phyloP scores from a whole-genome alignment of 129 eudicot genomes.

The Lactuca saligna region DNA sequence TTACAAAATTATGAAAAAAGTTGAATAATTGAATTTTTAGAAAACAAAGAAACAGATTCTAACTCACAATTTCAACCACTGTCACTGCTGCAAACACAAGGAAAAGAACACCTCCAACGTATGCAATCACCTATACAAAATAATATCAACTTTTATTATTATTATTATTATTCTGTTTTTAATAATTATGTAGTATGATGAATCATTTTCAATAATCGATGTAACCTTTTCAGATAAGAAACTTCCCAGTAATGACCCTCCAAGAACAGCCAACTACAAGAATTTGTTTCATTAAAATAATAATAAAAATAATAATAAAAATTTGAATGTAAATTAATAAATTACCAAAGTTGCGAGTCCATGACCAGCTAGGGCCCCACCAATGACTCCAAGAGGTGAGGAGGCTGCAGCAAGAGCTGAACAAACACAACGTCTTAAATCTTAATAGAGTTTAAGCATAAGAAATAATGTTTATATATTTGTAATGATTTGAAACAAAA shows the following conservation, averaged over 20 bases:
- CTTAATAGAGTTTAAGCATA: background rate
- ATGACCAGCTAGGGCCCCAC: slow-evolving; percentile 96
- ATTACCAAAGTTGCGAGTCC: slow-evolving; percentile 94
- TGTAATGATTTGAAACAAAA: too few species aligned
- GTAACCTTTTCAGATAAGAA: slow-evolving; percentile 84
- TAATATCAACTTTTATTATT: slow-evolving; percentile 1
- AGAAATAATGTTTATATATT: background rate
- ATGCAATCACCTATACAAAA: slow-evolving; percentile 71
- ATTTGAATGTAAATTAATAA: slow-evolving; percentile 33
- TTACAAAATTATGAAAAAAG: slow-evolving; percentile 7
- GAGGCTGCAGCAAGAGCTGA: slow-evolving; percentile 97
- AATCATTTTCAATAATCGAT: background rate
- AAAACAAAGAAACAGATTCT: slow-evolving; percentile 5
- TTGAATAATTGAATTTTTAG: background rate
- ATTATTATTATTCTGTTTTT: slow-evolving; percentile 1
- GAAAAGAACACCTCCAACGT: slow-evolving; percentile 87
- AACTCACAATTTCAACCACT: slow-evolving; percentile 69
- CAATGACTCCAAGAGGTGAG: slow-evolving; percentile 95
- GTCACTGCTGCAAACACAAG: slow-evolving; percentile 90
- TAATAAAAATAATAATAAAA: background rate
- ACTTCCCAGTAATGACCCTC: slow-evolving; percentile 90
- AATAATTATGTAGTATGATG: slow-evolving; percentile 12
- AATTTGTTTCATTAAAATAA: slow-evolving; percentile 5
- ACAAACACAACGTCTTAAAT: slow-evolving; percentile 1
- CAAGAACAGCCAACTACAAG: slow-evolving; percentile 90